Evolutionary conservation across 2,329 filamentous ascomycete genomes (phyloP).

Genomic region (Fusarium sp.): DNA sequence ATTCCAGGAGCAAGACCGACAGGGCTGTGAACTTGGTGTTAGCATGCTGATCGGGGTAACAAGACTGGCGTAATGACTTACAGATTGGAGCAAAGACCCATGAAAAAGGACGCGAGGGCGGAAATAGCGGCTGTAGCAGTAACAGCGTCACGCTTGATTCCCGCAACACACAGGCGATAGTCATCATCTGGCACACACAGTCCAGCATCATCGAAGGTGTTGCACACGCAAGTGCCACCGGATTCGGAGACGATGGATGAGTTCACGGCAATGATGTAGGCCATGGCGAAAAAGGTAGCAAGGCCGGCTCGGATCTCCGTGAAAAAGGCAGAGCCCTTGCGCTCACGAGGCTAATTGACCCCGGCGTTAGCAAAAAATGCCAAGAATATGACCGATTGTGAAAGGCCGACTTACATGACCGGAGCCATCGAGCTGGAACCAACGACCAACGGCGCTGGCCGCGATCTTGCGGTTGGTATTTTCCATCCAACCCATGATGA

Average conservation of each 20-base stretch:
- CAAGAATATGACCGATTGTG: neutral
- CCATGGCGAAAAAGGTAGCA: slow-evolving; percentile 80
- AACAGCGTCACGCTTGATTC: slow-evolving; percentile 81
- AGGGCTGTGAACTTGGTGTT: slow-evolving; percentile 42
- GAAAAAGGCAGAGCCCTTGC: slow-evolving; percentile 81
- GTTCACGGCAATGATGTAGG: slow-evolving; percentile 67
- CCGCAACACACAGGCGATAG: slow-evolving; percentile 73
- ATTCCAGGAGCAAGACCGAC: slow-evolving; percentile 58
- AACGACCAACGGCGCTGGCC: slow-evolving; percentile 73
- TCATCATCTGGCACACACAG: slow-evolving; percentile 65
- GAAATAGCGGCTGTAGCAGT: slow-evolving; percentile 88
- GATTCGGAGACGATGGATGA: slow-evolving; percentile 69
- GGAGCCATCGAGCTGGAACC: slow-evolving; percentile 84
- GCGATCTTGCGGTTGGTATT: slow-evolving; percentile 70
- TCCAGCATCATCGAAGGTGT: slow-evolving; percentile 59
- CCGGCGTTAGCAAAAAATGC: neutral
- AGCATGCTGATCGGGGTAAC: neutral
- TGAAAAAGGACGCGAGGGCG: slow-evolving; percentile 82
- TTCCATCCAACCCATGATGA: slow-evolving; percentile 62
- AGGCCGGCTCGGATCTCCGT: slow-evolving; percentile 87
- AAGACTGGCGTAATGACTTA: slow-evolving; percentile 47
- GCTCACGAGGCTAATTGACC: slow-evolving; percentile 69
- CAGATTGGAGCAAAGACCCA: slow-evolving; percentile 87
- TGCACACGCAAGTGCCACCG: slow-evolving; percentile 83
- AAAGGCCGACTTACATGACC: slow-evolving; percentile 75